Conservation (phyloP, 805 yeast genomes). For the Komagataella pseudopastoris region DNA sequence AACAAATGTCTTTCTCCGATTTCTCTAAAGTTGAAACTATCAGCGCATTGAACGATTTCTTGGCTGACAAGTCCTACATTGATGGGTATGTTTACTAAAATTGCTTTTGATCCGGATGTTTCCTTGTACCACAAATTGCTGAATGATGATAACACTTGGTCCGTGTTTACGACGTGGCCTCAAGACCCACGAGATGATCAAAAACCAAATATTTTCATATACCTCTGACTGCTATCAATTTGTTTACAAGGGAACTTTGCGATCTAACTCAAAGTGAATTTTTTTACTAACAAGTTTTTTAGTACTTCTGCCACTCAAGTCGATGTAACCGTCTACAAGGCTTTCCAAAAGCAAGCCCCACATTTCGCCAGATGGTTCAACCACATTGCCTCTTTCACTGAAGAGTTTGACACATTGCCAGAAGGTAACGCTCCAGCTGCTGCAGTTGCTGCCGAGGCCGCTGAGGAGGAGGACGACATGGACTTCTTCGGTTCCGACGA, state of each 20-base stretch:
- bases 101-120: background rate
- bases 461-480: constrained; percentile 86
- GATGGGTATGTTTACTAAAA: constrained; percentile 66
- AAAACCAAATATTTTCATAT: constrained; percentile 16
- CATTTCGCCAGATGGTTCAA: constrained; percentile 96
- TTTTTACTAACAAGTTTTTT: constrained; percentile 5
- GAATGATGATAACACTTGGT: constrained; percentile 73
- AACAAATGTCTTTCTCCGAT: constrained; percentile 59
- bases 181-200: constrained; percentile 94
- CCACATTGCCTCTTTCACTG: constrained; percentile 91
- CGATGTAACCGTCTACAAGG: constrained; percentile 87
- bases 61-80: constrained; percentile 88
- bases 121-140: background rate
- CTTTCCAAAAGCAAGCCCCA: constrained; percentile 87
- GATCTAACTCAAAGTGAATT: background rate
- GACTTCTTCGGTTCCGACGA: constrained; percentile 86
- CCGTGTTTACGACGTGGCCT: constrained; percentile 96
- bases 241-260: background rate
- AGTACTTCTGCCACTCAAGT: constrained; percentile 90
- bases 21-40: constrained; percentile 69
- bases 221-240: background rate
- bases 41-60: constrained; percentile 65
- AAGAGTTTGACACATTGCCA: constrained; percentile 72
- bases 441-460: constrained; percentile 54
- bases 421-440: constrained; percentile 60